A percentile compares a stretch with the other conserved stretches of the same genome.
These are phyloP conservation scores for Vigna trinervia DNA, from an alignment of 306 rosid species.

Conservation along the genomic window DNA sequence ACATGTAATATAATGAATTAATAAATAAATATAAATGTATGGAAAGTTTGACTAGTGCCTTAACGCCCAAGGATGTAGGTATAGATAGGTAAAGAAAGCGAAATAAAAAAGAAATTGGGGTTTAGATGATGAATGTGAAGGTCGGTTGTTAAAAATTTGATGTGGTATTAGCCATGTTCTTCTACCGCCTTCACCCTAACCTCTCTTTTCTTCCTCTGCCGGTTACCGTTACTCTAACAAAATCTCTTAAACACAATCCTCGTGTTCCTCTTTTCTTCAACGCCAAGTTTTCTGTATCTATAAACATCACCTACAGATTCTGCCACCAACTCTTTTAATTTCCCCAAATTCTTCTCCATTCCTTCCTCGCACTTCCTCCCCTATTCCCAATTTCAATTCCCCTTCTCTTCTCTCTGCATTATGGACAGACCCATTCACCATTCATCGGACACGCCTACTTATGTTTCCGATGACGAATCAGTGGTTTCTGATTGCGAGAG, in stretches of 20 bases:
- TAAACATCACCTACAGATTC: neutral
- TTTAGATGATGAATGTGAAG: neutral
- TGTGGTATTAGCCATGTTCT: neutral
- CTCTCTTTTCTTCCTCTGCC: neutral
- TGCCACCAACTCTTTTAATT: neutral
- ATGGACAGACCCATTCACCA: constrained; percentile 46
- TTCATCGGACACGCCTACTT: constrained; percentile 1
- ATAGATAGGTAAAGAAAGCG: neutral
- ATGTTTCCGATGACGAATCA: constrained; percentile 52
- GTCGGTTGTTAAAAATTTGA: neutral
- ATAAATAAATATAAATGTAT: neutral
- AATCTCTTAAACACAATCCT: neutral
- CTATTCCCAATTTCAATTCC: neutral
- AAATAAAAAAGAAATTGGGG: neutral
- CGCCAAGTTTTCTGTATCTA: constrained; percentile 23
- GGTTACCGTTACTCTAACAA: constrained; percentile 29
- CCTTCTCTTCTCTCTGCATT: neutral
- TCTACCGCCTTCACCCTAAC: constrained; percentile 15
- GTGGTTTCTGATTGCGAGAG: neutral
- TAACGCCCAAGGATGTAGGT: constrained; percentile 41
- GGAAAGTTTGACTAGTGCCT: constrained; percentile 46
- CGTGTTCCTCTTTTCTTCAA: constrained; percentile 19
- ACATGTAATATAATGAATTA: too few species aligned
- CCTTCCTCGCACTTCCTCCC: neutral
- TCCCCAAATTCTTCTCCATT: neutral